Percentiles rank a stretch among this genome's conserved stretches.
These are phyloP conservation scores for Cladosporium velox DNA, from an alignment of 2,329 filamentous ascomycete species.

Conservation along the genomic window DNA sequence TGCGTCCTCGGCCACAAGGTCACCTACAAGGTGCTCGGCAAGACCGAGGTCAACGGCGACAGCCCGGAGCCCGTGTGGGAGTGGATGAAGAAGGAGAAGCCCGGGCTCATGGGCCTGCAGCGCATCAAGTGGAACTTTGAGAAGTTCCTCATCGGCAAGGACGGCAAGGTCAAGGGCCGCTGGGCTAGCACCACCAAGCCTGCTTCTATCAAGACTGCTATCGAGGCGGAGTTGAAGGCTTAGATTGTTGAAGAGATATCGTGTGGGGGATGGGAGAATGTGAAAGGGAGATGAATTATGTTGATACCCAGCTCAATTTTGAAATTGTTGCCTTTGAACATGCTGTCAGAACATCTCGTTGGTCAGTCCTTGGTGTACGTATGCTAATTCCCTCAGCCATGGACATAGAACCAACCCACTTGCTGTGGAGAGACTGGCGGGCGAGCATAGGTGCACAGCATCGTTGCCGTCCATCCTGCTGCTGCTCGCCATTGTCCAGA, in stretches of 20 bases:
- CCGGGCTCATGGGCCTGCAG: slow-evolving; percentile 85
- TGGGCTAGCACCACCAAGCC: slow-evolving; percentile 92
- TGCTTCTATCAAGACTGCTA: slow-evolving; percentile 71
- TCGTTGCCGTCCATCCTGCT: neutral
- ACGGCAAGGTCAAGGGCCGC: slow-evolving; percentile 80
- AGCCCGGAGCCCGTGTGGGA: slow-evolving; percentile 76
- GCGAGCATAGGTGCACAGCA: neutral
- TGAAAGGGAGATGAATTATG: neutral
- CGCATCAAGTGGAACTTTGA: slow-evolving; percentile 99
- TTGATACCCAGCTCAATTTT: slow-evolving; percentile 12
- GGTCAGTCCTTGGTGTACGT: neutral
- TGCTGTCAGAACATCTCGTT: neutral
- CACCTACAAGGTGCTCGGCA: slow-evolving; percentile 85
- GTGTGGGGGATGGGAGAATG: no score
- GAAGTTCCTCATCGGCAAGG: slow-evolving; percentile 87
- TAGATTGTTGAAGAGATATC: slow-evolving; percentile 13
- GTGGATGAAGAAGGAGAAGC: slow-evolving; percentile 71
- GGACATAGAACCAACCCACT: neutral
- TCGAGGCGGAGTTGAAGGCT: slow-evolving; percentile 67
- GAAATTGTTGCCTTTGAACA: neutral
- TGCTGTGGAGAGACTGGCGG: neutral
- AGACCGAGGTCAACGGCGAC: slow-evolving; percentile 91
- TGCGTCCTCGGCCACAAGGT: slow-evolving; percentile 96
- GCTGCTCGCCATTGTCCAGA: neutral
- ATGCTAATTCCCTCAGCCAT: neutral